These are phyloP conservation scores for Fremontodendron californicum DNA, from an alignment of 345 rosid species.

Conservation along the genomic window DNA sequence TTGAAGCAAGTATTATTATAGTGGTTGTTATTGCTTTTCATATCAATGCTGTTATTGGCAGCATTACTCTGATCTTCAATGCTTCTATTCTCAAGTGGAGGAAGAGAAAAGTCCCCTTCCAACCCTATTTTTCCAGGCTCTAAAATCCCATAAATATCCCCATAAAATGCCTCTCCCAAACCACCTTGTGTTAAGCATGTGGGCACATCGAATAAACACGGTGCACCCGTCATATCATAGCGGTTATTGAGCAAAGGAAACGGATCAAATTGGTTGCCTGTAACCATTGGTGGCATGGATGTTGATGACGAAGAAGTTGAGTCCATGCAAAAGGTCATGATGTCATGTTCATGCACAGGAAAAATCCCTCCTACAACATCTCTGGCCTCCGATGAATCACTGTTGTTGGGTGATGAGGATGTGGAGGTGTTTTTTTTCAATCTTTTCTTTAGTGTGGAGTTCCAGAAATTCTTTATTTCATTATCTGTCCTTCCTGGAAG, in stretches of 20 bases:
- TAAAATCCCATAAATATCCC: constrained; percentile 36
- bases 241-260: constrained; percentile 29
- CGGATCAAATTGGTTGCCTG: constrained; percentile 41
- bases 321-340: constrained; percentile 48
- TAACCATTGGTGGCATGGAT: constrained; percentile 37
- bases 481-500: constrained; percentile 93
- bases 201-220: constrained; percentile 32
- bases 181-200: constrained; percentile 31
- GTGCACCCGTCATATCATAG: constrained; percentile 32
- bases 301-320: constrained; percentile 44
- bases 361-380: constrained; percentile 28
- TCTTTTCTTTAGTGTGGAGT: constrained; percentile 78
- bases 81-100: constrained; percentile 41
- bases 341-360: constrained; percentile 41
- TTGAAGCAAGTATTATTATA: constrained; percentile 47
- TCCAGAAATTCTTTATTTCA: constrained; percentile 95
- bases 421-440: constrained; percentile 38
- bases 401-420: constrained; percentile 55
- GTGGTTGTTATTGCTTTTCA: constrained; percentile 43
- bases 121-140: constrained; percentile 31
- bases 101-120: constrained; percentile 50
- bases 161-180: constrained; percentile 30
- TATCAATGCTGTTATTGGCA: constrained; percentile 23
- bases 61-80: constrained; percentile 24
- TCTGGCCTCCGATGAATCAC: constrained; percentile 50